Percentiles rank a stretch among this genome's conserved stretches.
Evolutionary conservation across 805 yeast genomes (phyloP).

Genomic region (Kodamaea lidongshanica): DNA sequence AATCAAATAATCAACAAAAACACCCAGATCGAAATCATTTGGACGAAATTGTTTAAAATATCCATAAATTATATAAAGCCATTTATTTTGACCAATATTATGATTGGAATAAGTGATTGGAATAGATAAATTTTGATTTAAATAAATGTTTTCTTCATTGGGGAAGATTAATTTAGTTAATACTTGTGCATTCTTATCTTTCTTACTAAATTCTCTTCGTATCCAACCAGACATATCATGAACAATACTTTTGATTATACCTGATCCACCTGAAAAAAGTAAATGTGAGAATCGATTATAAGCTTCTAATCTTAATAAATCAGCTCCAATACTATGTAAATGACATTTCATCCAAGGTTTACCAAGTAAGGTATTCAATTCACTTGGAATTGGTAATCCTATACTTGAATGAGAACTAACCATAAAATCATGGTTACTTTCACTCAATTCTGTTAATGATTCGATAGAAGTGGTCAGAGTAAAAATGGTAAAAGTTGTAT

Average conservation of each 20-base stretch:
- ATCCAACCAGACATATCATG: constrained; percentile 28
- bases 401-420: too few species aligned
- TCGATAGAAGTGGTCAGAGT: too few species aligned
- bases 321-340: constrained; percentile 29
- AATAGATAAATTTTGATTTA: constrained; percentile 1
- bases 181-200: constrained; percentile 12
- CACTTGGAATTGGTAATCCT: constrained; percentile 6
- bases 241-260: constrained; percentile 27
- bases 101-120: not conserved
- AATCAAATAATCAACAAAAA: constrained; percentile 25
- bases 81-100: constrained; percentile 10
- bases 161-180: constrained; percentile 18
- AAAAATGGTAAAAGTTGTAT: too few species aligned
- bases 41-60: constrained; percentile 19
- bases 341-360: constrained; percentile 29
- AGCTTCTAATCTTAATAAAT: constrained; percentile 25
- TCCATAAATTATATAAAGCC: constrained; percentile 25
- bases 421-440: too few species aligned
- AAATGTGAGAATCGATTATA: constrained; percentile 27
- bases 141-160: constrained; percentile 7
- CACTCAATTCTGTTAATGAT: too few species aligned
- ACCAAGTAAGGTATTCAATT: constrained; percentile 9
- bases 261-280: constrained; percentile 26
- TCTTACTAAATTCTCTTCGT: constrained; percentile 21
- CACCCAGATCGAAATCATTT: constrained; percentile 16